Evolutionary conservation across 2,329 filamentous ascomycete species (phyloP), one percentile per base, ranked within the genome.

Genomic region (Capronia epimyces): DNA sequence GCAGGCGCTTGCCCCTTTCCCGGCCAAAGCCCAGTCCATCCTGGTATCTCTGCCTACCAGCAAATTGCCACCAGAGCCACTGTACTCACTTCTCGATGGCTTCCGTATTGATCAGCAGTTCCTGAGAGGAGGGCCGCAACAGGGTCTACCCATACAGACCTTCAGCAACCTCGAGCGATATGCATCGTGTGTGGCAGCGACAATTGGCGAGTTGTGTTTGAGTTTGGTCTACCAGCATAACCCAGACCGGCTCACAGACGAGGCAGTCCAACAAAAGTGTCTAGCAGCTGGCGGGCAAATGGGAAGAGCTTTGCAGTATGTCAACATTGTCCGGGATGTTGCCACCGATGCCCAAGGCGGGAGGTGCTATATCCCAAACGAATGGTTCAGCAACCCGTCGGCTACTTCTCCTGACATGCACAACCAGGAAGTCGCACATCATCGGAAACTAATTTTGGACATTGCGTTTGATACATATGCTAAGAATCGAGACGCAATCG

Each of bases 261-360:
- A n/a, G 43, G 65, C 22, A 54, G 60, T 6, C 57, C 52, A 50
- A 34, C 63, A 70, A 12, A 62, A 68, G 2, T 71, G 86, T 4
- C 69, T 83, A 12, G 62, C 69, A 13, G 77, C 82, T 0, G 83
- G 83, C 1, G 72, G 74, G 16, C 71, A 75, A 22, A 88, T 88
- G 84, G 86, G 86, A 0, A 76, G 84, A 27, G 84, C 85, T 1
- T 69, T 89, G n/a, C 85, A 89, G 62, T 87, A 84, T 60, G 79
- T 87, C 60, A 89, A 89, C 62, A 87, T 89, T 54, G 82, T 84
- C 2, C 80, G 86, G 18, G 86, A 89, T 61, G 81, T 89, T n/a
- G 66, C 70, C 2, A 79, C 81, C 2, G 86, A 89, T 60, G 82
- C 85, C 0, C 67, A 70, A 12, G 79, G 86, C 29, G 74, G 75